A percentile compares a stretch with the other conserved stretches of the same genome.
Conservation (phyloP, 1,284 basidiomycete genomes). For the Xanthoconium separans region DNA sequence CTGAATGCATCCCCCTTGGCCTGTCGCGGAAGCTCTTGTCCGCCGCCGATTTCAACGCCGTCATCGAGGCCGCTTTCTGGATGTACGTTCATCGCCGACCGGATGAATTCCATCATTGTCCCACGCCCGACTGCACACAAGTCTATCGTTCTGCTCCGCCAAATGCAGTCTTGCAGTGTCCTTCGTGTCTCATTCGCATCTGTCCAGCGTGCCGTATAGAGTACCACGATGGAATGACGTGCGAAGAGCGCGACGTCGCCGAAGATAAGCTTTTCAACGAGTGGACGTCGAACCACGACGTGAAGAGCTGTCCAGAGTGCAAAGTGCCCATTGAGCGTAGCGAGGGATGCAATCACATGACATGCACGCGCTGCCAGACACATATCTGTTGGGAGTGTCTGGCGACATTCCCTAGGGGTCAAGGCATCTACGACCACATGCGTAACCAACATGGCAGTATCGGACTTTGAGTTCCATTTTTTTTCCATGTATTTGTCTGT, state of each 20-base stretch:
- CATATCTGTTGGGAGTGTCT: constrained; percentile 79
- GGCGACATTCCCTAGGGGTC: constrained; percentile 57
- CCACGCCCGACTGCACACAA: constrained; percentile 71
- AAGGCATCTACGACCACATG: constrained; percentile 64
- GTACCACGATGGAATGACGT: constrained; percentile 63
- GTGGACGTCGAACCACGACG: constrained; percentile 58
- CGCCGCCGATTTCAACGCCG: constrained; percentile 47
- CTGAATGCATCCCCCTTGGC: constrained; percentile 48
- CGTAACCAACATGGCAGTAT: constrained; percentile 49
- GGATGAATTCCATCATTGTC: constrained; percentile 66
- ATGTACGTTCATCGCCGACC: constrained; percentile 54
- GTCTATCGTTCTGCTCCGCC: constrained; percentile 56
- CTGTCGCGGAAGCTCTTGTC: constrained; percentile 50
- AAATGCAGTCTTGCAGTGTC: constrained; percentile 62
- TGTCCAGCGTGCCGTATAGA: constrained; percentile 65
- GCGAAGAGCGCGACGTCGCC: constrained; percentile 51
- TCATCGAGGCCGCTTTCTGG: constrained; percentile 57
- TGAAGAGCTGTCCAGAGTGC: constrained; percentile 71
- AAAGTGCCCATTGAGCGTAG: constrained; percentile 62
- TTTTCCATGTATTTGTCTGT: constrained; percentile 2
- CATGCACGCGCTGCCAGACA: constrained; percentile 63
- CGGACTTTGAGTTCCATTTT: constrained; percentile 33
- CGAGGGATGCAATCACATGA: constrained; percentile 78
- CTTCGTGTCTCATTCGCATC: constrained; percentile 65
- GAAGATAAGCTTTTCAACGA: constrained; percentile 56